phyloP scores from a whole-genome alignment of 2,329 filamentous ascomycete genomes.

The Sporothrix brasiliensis region DNA sequence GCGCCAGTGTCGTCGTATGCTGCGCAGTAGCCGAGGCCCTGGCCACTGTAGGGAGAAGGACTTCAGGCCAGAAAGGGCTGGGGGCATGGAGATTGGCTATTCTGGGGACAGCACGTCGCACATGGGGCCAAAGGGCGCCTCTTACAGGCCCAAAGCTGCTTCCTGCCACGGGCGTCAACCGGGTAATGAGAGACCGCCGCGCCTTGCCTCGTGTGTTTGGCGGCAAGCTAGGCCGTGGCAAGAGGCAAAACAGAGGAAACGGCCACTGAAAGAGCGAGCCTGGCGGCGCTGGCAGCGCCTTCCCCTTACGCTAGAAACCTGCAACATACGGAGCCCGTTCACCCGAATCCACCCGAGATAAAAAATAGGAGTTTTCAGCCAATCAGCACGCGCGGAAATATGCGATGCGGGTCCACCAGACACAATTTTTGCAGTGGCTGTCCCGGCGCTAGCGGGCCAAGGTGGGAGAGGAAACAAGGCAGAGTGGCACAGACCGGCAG shows the following conservation, averaged over 20 bases:
- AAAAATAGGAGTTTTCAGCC: constrained; percentile 21
- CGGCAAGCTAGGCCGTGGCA: constrained; percentile 10
- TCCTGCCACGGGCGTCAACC: background rate
- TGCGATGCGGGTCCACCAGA: constrained; percentile 13
- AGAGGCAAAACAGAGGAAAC: background rate
- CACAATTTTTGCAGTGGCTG: constrained; percentile 23
- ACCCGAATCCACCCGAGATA: constrained; percentile 38
- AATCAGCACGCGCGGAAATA: constrained; percentile 23
- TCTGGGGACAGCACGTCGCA: background rate
- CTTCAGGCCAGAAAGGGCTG: background rate
- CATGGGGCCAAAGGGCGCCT: constrained; percentile 25
- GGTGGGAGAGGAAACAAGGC: constrained; percentile 8
- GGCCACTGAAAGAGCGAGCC: constrained; percentile 22
- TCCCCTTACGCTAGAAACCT: constrained; percentile 14
- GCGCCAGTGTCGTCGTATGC: background rate
- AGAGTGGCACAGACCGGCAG: background rate
- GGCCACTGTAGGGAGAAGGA: background rate
- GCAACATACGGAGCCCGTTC: constrained; percentile 28
- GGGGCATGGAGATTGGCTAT: background rate
- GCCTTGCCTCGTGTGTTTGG: background rate
- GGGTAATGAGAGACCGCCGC: constrained; percentile 27
- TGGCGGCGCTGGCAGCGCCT: background rate
- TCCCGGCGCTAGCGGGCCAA: constrained; percentile 28
- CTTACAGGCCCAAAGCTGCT: constrained; percentile 13
- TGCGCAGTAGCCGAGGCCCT: constrained; percentile 12